Conservation (phyloP, 2,329 filamentous ascomycete species). For the Dactylonectria estremocensis region DNA sequence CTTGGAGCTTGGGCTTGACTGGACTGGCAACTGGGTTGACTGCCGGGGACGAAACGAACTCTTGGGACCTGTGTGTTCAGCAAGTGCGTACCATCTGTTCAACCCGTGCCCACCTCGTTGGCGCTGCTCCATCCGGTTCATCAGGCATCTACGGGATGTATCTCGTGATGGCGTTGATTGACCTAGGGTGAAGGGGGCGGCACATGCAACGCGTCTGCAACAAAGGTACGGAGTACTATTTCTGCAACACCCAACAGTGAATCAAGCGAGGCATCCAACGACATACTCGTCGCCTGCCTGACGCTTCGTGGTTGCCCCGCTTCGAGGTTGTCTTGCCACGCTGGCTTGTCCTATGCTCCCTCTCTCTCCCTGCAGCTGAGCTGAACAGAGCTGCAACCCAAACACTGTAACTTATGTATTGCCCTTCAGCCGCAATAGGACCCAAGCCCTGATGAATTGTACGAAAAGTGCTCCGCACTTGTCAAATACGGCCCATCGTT, state of each 20-base stretch:
- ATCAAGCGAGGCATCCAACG: background rate
- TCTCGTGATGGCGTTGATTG: background rate
- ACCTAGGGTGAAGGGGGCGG: background rate
- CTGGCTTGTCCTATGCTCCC: background rate
- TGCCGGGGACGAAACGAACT: constrained; percentile 12
- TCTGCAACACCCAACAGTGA: too few relatives aligned
- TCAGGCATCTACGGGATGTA: background rate
- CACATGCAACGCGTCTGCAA: background rate
- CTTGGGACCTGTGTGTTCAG: background rate
- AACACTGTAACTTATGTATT: too few relatives aligned
- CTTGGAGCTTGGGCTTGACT: background rate
- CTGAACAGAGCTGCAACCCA: background rate
- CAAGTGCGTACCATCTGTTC: background rate
- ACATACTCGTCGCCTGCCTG: background rate
- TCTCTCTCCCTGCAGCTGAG: background rate
- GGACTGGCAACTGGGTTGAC: background rate
- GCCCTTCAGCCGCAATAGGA: too few relatives aligned
- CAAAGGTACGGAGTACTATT: background rate
- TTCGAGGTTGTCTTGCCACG: background rate
- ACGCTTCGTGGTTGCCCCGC: too few relatives aligned
- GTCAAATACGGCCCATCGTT: background rate
- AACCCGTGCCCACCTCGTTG: background rate
- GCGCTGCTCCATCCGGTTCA: too few relatives aligned
- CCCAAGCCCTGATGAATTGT: too few relatives aligned
- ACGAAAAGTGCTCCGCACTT: background rate